Base-by-base conservation (phyloP, 179 eudicot genomes). In the Sideroxylon spinosum region DNA sequence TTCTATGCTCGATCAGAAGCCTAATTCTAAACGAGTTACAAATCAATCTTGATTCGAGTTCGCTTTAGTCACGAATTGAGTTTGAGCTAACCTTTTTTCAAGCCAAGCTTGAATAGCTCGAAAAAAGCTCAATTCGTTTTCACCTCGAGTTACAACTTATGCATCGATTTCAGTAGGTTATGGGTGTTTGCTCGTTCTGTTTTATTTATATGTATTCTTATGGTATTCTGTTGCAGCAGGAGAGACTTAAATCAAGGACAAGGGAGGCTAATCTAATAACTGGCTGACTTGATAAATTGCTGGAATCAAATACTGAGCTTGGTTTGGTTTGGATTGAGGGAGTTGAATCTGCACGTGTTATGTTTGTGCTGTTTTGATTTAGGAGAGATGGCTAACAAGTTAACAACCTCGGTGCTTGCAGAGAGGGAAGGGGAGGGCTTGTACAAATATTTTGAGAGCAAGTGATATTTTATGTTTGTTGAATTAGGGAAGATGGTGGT, bases 221-320 rank as follows among this genome's bases (percentile, higher is more conserved):
- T 9, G 20, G 17, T 60, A n/a, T 9, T 1, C 63, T 59, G 44
- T 62, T 48, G 78, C 70, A 75, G 78, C 59, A 48, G 70, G 70
- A 60, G 20, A 48, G 2, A 14, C 14, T 12, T 48, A 9, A 14
- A 19, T 26, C 20, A 2, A 23, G 46, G 25, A 32, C 25, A 29
- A 11, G 25, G 48, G 44, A 23, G 25, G 23, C 59, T 12, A 63
- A 49, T 67, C 19, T 48, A 17, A 4, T 17, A 19, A 17, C 12
- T 64, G 17, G 8, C 10, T 23, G 62, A 9, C 9, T 9, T 19
- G 55, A 14, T 16, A 20, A 64, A 76, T 19, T 11, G 48, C 20
- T 53, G 70, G 28, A 61, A 10, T 48, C 37, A 32, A 49, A 64
- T 64, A 16, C 60, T 28, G 16, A 57, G 78, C 49, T 37, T 37